Conservation (phyloP, 2,329 filamentous ascomycete genomes). For the Arthrobotrys musiformis region DNA sequence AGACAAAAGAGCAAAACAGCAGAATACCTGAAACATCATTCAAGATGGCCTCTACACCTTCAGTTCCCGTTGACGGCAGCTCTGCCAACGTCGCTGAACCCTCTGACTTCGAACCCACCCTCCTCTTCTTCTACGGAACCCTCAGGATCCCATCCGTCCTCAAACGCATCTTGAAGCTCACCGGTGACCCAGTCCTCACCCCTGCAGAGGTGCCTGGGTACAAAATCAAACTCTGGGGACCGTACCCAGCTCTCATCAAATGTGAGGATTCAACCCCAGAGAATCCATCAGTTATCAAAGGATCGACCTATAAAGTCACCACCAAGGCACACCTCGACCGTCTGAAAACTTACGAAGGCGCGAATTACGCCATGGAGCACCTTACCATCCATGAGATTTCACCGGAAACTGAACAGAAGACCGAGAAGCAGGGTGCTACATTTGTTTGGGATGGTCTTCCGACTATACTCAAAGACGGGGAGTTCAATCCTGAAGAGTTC, state of each 20-base stretch:
- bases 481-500: neutral
- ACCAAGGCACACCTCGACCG: neutral
- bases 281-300: neutral
- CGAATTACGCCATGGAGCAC: neutral
- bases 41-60: too few relatives aligned
- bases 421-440: neutral
- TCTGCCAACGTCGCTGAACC: neutral
- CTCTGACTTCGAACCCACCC: slow-evolving; percentile 4
- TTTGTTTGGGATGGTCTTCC: slow-evolving; percentile 16
- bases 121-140: slow-evolving; percentile 22
- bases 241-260: slow-evolving; percentile 18
- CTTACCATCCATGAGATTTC: neutral
- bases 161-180: neutral
- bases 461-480: slow-evolving; percentile 4
- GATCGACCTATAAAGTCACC: neutral
- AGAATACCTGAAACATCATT: too few relatives aligned
- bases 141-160: neutral
- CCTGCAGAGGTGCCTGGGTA: slow-evolving; percentile 5
- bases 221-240: slow-evolving; percentile 15
- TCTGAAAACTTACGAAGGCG: neutral
- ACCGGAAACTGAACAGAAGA: neutral
- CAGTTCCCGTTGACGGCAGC: too few relatives aligned
- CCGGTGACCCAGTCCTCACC: neutral
- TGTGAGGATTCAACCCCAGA: neutral
- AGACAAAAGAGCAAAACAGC: too few relatives aligned